Evolutionary conservation across 176 grass and related monocot species (phyloP), one percentile per base, ranked within the genome.

Genomic region (Ensete ventricosum): DNA sequence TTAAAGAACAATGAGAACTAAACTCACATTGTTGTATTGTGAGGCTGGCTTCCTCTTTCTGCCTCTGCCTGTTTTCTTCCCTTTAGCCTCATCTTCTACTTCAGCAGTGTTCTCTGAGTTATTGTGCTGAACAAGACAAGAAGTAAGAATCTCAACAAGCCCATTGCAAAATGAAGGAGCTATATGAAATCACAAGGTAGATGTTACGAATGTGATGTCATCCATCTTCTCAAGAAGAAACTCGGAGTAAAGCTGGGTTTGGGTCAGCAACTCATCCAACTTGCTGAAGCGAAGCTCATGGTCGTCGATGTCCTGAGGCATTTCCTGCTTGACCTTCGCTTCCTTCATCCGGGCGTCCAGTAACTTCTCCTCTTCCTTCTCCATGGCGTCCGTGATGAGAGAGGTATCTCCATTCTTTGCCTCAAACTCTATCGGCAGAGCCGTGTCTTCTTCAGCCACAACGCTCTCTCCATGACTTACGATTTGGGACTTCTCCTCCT

Each of bases 221-320:
- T 99, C 95, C 95, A 99, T 99, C 78, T 92, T 99, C 83, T 99
- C 90, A 14, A 99, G 86, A 9, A 99, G 84, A 64, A 99, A 99
- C 76, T 93, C 78, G 0, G 95, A 94, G 76, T 85, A 99, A 14
- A 99, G 84, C 26, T 99, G 88, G 10, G 95, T 91, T 80, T 99
- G 87, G 1, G 95, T 89, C 29, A 99, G 81, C 76, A 99, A 73
- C 71, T 91, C 90, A 29, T 99, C 95, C 52, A 99, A 68, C 65
- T 99, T 99, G 82, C 64, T 94, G 75, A 94, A 99, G 19, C 78
- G 74, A 20, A 80, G 54, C 12, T 93, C 73, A 1, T 86, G 82
- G 77, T 89, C 88, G 34, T 82, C 53, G 22, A 80, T 80, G 66
- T 76, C 50, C 13, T 9, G 78, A 1, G 80, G n/a, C 19, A 52